Conservation (phyloP, 345 rosid species). For the Linum usitatissimum region DNA sequence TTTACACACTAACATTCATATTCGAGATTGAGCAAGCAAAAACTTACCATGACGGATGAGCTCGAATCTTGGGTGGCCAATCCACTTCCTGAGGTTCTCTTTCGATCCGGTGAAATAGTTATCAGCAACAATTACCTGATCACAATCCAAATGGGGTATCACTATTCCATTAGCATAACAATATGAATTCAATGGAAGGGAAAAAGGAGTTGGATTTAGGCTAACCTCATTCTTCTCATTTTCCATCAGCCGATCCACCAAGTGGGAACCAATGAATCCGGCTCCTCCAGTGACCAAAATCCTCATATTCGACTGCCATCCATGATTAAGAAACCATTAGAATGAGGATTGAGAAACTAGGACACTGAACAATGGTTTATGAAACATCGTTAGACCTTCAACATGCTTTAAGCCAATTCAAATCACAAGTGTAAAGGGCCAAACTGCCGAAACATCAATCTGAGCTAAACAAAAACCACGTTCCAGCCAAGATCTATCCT, state of each 20-base stretch:
- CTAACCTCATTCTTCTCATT: slow-evolving; percentile 88
- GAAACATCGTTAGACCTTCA: slow-evolving; percentile 1
- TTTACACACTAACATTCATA: too few relatives aligned
- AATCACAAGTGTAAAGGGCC: neutral
- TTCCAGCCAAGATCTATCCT: neutral
- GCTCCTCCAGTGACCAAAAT: slow-evolving; percentile 95
- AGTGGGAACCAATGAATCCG: slow-evolving; percentile 93
- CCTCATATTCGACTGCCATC: slow-evolving; percentile 78
- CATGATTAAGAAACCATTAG: neutral
- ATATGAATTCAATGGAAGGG: neutral
- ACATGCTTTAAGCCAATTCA: neutral
- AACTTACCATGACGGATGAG: slow-evolving; percentile 83
- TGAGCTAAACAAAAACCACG: neutral
- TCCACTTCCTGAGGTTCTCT: slow-evolving; percentile 80
- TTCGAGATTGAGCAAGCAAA: too few relatives aligned
- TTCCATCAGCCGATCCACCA: slow-evolving; percentile 86
- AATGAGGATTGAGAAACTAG: neutral
- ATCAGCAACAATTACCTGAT: slow-evolving; percentile 82
- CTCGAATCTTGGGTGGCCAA: slow-evolving; percentile 94
- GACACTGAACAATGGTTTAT: neutral
- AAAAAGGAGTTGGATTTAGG: neutral
- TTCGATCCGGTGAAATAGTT: slow-evolving; percentile 89
- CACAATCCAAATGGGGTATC: slow-evolving; percentile 2
- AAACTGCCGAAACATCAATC: neutral
- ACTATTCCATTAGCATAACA: neutral